phyloP scores from a whole-genome alignment of 2,329 filamentous ascomycete species.

The Orbilia ellipsospora region DNA sequence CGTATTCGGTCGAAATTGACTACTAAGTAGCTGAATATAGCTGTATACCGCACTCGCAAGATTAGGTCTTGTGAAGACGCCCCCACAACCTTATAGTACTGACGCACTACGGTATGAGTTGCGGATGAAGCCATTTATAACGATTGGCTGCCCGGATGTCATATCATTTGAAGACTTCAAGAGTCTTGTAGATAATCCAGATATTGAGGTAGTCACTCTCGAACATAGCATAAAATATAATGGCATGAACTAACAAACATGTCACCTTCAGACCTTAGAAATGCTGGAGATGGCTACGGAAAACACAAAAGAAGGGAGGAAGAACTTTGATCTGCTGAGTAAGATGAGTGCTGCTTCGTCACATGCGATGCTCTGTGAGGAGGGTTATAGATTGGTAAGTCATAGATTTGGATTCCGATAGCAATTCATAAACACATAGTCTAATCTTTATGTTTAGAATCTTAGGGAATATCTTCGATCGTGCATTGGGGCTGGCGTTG shows the following conservation, averaged over 20 bases:
- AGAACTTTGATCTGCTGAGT: conserved; percentile 69
- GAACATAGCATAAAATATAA: not conserved
- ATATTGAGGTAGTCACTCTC: conserved; percentile 56
- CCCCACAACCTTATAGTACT: conserved; percentile 73
- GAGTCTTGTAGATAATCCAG: conserved; percentile 64
- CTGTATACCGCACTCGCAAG: conserved; percentile 76
- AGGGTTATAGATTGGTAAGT: conserved; percentile 70
- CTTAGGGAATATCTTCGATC: conserved; percentile 67
- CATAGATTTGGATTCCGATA: too few relatives aligned
- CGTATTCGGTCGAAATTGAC: too few relatives aligned
- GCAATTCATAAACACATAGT: too few relatives aligned
- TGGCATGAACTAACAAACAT: not conserved
- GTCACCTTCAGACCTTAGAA: conserved; percentile 57
- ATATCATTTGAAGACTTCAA: conserved; percentile 74
- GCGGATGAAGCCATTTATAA: conserved; percentile 84
- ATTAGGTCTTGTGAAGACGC: conserved; percentile 67
- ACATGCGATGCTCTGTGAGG: conserved; percentile 70
- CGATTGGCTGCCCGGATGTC: conserved; percentile 74
- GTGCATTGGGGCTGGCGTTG: conserved; percentile 76
- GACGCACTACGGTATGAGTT: conserved; percentile 79
- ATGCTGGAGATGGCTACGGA: conserved; percentile 61
- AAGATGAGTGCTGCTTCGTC: conserved; percentile 68
- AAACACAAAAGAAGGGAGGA: conserved; percentile 61
- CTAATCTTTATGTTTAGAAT: conserved; percentile 40
- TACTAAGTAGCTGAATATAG: conserved; percentile 71